These are phyloP conservation scores for Penicillium sp. DNA, from an alignment of 2,329 filamentous ascomycete species.

Conservation along the genomic window DNA sequence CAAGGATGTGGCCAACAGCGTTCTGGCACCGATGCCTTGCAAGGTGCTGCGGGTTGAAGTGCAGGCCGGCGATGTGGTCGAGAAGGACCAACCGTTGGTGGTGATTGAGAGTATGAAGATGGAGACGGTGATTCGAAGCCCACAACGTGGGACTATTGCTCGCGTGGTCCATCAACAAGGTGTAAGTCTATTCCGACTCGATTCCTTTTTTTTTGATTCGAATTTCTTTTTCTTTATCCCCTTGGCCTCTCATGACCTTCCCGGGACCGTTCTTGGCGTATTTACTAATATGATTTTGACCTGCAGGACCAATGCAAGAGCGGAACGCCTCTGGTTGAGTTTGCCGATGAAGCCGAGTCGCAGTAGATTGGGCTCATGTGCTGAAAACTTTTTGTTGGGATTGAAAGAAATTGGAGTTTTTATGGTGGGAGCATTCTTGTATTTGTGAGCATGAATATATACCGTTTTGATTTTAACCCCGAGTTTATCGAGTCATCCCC, in stretches of 20 bases:
- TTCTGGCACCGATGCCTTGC: conserved; percentile 93
- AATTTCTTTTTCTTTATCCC: conserved; percentile 5
- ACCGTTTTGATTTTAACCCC: too few species aligned
- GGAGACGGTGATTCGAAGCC: conserved; percentile 76
- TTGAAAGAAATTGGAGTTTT: too few species aligned
- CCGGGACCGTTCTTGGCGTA: not conserved
- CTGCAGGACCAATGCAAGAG: conserved; percentile 69
- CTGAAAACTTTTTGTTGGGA: too few species aligned
- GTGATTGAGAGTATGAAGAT: conserved; percentile 92
- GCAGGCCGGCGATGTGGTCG: conserved; percentile 69
- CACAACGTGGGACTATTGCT: conserved; percentile 65
- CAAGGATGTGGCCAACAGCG: conserved; percentile 73
- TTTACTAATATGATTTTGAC: too few species aligned
- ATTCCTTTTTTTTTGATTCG: not conserved
- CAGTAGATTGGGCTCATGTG: not conserved
- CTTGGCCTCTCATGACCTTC: conserved; percentile 10
- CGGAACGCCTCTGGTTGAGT: conserved; percentile 67
- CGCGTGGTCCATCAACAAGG: conserved; percentile 69
- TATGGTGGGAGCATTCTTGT: too few species aligned
- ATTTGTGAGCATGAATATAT: too few species aligned
- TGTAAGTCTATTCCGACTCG: conserved; percentile 45
- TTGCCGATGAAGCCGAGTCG: conserved; percentile 43
- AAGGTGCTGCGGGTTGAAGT: conserved; percentile 91
- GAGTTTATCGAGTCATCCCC: too few species aligned
- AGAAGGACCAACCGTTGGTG: conserved; percentile 79